Conservation (phyloP, 768 basidiomycete genomes). For the Xerocomellus intermedius region DNA sequence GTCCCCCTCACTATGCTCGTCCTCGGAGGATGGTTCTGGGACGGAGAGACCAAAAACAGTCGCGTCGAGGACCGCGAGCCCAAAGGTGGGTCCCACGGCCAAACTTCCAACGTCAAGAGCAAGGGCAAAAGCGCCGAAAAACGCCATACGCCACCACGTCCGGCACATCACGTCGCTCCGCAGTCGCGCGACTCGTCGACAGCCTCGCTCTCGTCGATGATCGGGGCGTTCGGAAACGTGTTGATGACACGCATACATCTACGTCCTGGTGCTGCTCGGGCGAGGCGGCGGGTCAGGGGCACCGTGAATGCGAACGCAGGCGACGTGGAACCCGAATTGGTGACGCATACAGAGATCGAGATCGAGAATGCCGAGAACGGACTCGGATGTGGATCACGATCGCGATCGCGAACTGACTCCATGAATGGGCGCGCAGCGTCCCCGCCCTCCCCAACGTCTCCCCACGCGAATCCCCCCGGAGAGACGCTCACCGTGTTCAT, state of each 20-base stretch:
- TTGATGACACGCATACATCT: slow-evolving; percentile 9
- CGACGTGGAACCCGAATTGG: slow-evolving; percentile 10
- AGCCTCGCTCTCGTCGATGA: slow-evolving; percentile 18
- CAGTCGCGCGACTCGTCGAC: slow-evolving; percentile 14
- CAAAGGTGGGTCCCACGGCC: neutral
- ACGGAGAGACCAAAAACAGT: slow-evolving; percentile 18
- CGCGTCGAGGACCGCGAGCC: too few relatives aligned
- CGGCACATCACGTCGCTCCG: neutral
- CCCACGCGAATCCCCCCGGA: slow-evolving; percentile 40
- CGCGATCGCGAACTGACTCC: neutral
- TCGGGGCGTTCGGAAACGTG: slow-evolving; percentile 20
- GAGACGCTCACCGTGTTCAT: slow-evolving; percentile 85
- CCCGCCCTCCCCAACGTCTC: neutral
- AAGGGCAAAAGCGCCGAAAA: slow-evolving; percentile 9
- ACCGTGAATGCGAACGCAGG: neutral
- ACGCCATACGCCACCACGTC: neutral
- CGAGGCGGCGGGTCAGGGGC: neutral
- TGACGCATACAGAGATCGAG: slow-evolving; percentile 3
- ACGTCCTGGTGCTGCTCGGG: neutral
- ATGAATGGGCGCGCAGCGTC: neutral
- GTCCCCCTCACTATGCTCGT: slow-evolving; percentile 90
- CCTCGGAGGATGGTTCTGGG: slow-evolving; percentile 89
- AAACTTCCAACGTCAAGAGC: neutral
- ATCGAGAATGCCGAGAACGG: neutral
- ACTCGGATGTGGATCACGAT: neutral